These are phyloP conservation scores for Sporothrix protearum DNA, from an alignment of 2,329 filamentous ascomycete genomes.

Conservation along the genomic window DNA sequence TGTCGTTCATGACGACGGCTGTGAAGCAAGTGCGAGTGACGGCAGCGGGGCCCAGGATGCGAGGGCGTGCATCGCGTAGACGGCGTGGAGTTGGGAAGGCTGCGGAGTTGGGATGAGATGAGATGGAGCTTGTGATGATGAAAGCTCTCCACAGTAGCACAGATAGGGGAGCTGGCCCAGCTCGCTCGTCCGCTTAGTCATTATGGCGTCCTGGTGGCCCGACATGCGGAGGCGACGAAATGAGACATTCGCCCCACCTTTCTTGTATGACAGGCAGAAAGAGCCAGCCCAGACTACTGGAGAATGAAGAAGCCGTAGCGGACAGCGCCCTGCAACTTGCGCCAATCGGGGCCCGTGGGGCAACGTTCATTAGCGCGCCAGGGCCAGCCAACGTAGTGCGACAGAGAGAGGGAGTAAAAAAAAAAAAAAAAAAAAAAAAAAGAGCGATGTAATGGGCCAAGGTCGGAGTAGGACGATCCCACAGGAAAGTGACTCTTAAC, in stretches of 20 bases:
- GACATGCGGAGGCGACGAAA: background rate
- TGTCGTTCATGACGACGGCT: background rate
- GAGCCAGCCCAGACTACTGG: background rate
- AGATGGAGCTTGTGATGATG: background rate
- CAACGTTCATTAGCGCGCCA: slow-evolving; percentile 14
- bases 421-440: background rate
- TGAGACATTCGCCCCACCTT: background rate
- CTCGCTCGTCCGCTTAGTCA: background rate
- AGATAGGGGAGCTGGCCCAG: background rate
- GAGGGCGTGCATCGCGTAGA: background rate
- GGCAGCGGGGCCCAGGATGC: background rate
- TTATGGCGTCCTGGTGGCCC: background rate
- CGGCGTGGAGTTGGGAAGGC: background rate
- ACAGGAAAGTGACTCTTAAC: slow-evolving; percentile 15
- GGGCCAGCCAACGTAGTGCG: slow-evolving; percentile 11
- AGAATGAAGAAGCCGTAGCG: background rate
- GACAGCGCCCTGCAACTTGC: background rate
- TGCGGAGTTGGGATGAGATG: background rate
- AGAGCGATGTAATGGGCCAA: no score
- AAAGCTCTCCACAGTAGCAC: slow-evolving; percentile 4
- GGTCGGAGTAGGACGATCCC: background rate
- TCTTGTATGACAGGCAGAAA: background rate
- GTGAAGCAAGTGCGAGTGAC: background rate
- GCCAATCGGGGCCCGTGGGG: background rate
- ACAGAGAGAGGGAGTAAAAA: background rate